phyloP scores from a whole-genome alignment of 805 yeast species.

The Soucietia sequanensis region DNA sequence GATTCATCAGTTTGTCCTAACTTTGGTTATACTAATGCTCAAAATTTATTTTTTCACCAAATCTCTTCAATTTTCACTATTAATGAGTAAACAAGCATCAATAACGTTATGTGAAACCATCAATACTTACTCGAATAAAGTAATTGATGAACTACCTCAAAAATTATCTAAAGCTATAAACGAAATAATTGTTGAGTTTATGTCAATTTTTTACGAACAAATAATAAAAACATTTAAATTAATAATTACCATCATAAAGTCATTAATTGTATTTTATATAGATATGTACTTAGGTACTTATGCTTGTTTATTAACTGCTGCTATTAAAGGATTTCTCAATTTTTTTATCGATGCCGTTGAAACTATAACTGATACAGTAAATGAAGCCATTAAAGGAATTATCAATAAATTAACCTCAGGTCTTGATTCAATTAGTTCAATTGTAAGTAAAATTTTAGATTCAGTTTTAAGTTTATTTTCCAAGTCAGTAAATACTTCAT shows the following conservation, averaged over 20 bases:
- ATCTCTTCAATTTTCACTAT: conserved; percentile 32
- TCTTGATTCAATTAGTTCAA: not conserved
- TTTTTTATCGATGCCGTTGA: conserved; percentile 76
- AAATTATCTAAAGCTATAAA: conserved; percentile 58
- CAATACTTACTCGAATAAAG: conserved; percentile 33
- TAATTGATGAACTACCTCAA: conserved; percentile 52
- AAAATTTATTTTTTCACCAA: conserved; percentile 59
- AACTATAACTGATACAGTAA: conserved; percentile 56
- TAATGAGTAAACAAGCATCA: conserved; percentile 32
- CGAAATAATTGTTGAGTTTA: conserved; percentile 42
- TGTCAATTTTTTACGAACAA: conserved; percentile 49
- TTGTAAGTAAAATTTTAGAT: not conserved
- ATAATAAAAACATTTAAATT: conserved; percentile 43
- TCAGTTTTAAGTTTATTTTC: no score
- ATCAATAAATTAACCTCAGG: conserved; percentile 54
- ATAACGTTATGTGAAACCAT: conserved; percentile 45
- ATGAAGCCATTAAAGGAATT: conserved; percentile 56
- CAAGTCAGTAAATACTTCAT: no score
- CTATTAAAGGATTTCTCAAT: conserved; percentile 68
- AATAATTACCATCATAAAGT: conserved; percentile 56
- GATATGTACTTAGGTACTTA: conserved; percentile 84
- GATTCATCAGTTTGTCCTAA: conserved; percentile 63
- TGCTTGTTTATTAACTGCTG: conserved; percentile 74
- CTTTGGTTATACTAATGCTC: conserved; percentile 52
- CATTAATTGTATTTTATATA: conserved; percentile 59